phyloP scores from a whole-genome alignment of 192 early-diverging fungal species.

The Entophlyctis luteolus region DNA sequence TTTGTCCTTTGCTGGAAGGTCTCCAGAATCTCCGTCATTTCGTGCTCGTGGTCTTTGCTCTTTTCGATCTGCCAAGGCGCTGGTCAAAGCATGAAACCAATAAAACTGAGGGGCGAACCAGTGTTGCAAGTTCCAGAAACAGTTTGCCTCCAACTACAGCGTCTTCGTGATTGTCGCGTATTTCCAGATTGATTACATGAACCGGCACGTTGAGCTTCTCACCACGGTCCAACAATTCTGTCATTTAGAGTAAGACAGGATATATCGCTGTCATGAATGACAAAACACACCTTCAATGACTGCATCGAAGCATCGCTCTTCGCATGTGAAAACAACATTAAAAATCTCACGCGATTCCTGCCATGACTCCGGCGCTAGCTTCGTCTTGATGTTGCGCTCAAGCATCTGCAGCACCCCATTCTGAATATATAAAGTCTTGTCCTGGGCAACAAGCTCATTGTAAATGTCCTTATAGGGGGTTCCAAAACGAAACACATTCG shows the following conservation, averaged over 20 bases:
- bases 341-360: conserved; percentile 69
- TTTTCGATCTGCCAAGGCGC: conserved; percentile 47
- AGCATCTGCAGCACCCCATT: conserved; percentile 89
- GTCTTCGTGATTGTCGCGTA: conserved; percentile 90
- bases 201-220: conserved; percentile 61
- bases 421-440: conserved; percentile 69
- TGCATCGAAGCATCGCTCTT: conserved; percentile 90
- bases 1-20: conserved; percentile 53
- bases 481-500: conserved; percentile 91
- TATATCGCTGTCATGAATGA: background rate
- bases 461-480: conserved; percentile 89
- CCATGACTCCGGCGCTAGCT: conserved; percentile 82
- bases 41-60: conserved; percentile 74
- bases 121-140: conserved; percentile 75
- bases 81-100: background rate
- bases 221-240: conserved; percentile 73
- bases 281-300: conserved; percentile 74
- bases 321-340: conserved; percentile 94
- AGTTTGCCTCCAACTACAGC: conserved; percentile 78
- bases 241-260: background rate
- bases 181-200: conserved; percentile 94
- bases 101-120: conserved; percentile 40
- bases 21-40: conserved; percentile 78
- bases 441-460: conserved; percentile 69
- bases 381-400: conserved; percentile 90